Percentiles rank a stretch among this genome's conserved stretches.
Evolutionary conservation across 2,329 filamentous ascomycete species (phyloP).

Genomic region (Ophiostoma sp.): DNA sequence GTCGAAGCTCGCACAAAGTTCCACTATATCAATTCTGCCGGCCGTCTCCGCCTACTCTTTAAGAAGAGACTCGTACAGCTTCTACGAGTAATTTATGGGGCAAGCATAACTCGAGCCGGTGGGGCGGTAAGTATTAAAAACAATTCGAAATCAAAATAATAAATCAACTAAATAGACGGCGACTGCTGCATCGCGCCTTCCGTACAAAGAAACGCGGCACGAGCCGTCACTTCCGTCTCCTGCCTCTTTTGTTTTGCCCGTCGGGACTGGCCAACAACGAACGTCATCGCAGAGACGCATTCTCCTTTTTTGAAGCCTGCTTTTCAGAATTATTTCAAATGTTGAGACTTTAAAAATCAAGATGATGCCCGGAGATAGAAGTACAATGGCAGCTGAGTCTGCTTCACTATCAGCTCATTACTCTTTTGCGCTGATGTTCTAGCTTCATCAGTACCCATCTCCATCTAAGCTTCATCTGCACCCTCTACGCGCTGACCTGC

Average conservation of each 20-base stretch:
- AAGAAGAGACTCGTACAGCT: not conserved
- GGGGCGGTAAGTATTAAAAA: not conserved
- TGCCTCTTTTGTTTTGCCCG: not conserved
- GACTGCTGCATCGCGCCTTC: conserved; percentile 1
- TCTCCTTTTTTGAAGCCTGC: not conserved
- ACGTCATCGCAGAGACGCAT: not conserved
- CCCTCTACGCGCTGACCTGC: not conserved
- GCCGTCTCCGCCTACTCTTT: not conserved
- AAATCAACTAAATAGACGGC: not conserved
- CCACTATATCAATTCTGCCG: conserved; percentile 9
- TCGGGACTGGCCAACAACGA: not conserved
- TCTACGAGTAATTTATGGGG: not conserved
- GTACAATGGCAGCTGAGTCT: not conserved
- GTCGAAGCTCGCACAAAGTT: not conserved
- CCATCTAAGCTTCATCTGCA: not conserved
- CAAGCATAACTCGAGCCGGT: not conserved
- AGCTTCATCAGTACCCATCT: not conserved
- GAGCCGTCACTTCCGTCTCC: conserved; percentile 1
- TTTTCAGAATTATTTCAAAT: not conserved
- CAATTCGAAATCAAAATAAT: not conserved
- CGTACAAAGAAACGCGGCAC: conserved; percentile 15
- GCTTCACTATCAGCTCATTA: not conserved
- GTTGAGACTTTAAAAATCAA: not conserved
- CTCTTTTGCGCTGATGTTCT: not conserved
- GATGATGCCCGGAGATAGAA: not conserved